phyloP scores from a whole-genome alignment of 495 filamentous ascomycete genomes.

The Pseudevernia furfuracea region DNA sequence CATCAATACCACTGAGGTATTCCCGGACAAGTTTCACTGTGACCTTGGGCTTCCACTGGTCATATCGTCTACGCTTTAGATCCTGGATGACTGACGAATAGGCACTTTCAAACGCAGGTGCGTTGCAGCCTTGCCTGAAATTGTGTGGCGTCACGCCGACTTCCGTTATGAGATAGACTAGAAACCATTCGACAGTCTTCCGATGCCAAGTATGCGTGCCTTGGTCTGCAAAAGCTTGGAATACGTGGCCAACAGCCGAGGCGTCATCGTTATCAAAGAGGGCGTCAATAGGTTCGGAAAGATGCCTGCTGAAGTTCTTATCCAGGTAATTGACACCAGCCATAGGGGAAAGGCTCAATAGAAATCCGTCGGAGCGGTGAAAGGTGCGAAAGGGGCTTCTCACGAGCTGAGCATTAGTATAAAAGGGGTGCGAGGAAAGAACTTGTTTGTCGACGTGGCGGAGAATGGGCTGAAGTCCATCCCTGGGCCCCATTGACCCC shows the following conservation, averaged over 20 bases:
- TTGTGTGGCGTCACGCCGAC: conserved; percentile 27
- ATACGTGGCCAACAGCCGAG: conserved; percentile 27
- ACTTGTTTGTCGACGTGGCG: conserved; percentile 22
- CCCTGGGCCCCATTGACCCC: conserved; percentile 20
- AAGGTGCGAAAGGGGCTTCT: conserved; percentile 30
- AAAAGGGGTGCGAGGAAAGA: conserved; percentile 27
- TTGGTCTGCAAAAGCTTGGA: conserved; percentile 26
- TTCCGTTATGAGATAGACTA: conserved; percentile 29
- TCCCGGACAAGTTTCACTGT: conserved; percentile 29
- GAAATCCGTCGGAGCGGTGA: conserved; percentile 30
- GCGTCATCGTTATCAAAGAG: conserved; percentile 28
- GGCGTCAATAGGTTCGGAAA: conserved; percentile 25
- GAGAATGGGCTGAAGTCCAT: conserved; percentile 22
- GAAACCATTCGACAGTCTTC: conserved; percentile 30
- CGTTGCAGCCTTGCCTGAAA: conserved; percentile 28
- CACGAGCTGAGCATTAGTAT: conserved; percentile 27
- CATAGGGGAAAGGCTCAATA: conserved; percentile 29
- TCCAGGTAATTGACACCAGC: conserved; percentile 30
- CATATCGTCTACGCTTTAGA: conserved; percentile 27
- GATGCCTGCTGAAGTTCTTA: conserved; percentile 25
- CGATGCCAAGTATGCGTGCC: conserved; percentile 30
- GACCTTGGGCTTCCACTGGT: conserved; percentile 28
- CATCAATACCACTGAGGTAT: conserved; percentile 28
- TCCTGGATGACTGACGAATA: conserved; percentile 29
- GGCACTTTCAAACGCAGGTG: conserved; percentile 25